Evolutionary conservation across 75 land plant genomes (phyloP), one percentile per base, ranked within the genome.

Genomic region (Pinus tabuliformis): DNA sequence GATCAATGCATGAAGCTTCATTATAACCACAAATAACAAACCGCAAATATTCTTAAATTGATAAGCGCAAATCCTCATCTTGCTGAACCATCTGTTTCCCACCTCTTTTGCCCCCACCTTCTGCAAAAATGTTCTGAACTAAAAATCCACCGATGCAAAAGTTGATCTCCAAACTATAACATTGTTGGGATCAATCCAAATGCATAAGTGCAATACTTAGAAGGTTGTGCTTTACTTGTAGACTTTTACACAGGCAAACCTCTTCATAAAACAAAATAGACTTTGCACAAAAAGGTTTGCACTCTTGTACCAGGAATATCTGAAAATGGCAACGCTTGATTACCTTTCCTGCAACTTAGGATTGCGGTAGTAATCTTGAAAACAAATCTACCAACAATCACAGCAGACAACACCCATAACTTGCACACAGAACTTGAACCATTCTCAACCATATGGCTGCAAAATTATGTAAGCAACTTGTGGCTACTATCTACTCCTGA

Each of bases 361-460:
- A 42, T 42, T 68, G 72, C 72, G 42, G n/a, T 42, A 68, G 13
- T n/a, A n/a, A 68, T 39, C 49, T 45, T 37, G 54, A 9, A 68
- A 39, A 68, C 42, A 68, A 45, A 37, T 68, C 52, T 68, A 68
- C 39, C 45, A 68, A 39, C 21, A n/a, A 68, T 42, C 22, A 20
- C 72, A 68, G 49, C 49, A 68, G 72, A 68, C 72, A 68, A 68
- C 72, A 68, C 24, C 72, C 45, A 68, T 68, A 68, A 42, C 52
- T 42, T 68, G 22, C 22, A 68, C 42, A 68, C 36, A 68, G 52
- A 68, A 68, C 45, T 68, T 68, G 72, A 39, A 68, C 72, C 72
- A 68, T 42, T 39, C n/a, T 42, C 49, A 42, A 17, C 72, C 36
- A 68, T n/a, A 68, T 42, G 52, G 72, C 52, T 42, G 39, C 72